Conservation (phyloP, 495 filamentous ascomycete species). For the Ramalina peruviana region DNA sequence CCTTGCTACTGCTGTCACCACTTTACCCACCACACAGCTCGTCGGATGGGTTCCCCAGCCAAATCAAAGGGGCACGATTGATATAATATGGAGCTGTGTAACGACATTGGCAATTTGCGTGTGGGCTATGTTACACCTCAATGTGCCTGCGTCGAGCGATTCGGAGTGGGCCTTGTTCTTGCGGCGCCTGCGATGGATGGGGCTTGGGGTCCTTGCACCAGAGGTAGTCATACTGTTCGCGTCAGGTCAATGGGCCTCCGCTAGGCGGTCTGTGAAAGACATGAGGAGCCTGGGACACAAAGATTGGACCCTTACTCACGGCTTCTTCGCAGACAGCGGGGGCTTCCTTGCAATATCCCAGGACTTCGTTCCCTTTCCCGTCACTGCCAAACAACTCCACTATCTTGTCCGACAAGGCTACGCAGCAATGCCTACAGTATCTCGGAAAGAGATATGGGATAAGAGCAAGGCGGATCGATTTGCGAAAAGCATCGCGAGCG, state of each 20-base stretch:
- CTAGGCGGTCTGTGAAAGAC: slow-evolving; percentile 7
- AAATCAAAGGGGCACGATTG: slow-evolving; percentile 18
- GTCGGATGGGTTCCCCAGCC: slow-evolving; percentile 15
- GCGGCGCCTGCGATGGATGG: slow-evolving; percentile 17
- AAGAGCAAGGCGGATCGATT: slow-evolving; percentile 21
- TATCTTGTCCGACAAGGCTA: slow-evolving; percentile 18
- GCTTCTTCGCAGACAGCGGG: slow-evolving; percentile 28
- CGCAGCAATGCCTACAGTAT: slow-evolving; percentile 8
- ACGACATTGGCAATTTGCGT: slow-evolving; percentile 19
- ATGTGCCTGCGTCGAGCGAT: slow-evolving; percentile 20
- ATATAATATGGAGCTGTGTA: slow-evolving; percentile 22
- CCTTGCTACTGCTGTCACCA: no score
- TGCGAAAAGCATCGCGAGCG: slow-evolving; percentile 14
- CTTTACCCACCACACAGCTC: no score
- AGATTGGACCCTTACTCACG: slow-evolving; percentile 24
- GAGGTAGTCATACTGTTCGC: slow-evolving; percentile 18
- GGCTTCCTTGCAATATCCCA: slow-evolving; percentile 18
- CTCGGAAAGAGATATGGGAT: slow-evolving; percentile 19
- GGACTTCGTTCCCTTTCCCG: slow-evolving; percentile 18
- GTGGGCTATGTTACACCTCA: slow-evolving; percentile 20
- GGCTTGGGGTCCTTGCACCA: slow-evolving; percentile 17
- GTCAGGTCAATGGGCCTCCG: slow-evolving; percentile 14
- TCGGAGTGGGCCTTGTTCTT: slow-evolving; percentile 2
- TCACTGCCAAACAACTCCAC: slow-evolving; percentile 23
- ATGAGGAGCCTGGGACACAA: slow-evolving; percentile 11